Conservation (phyloP, 345 rosid species). For the Pugionium dolabratum region DNA sequence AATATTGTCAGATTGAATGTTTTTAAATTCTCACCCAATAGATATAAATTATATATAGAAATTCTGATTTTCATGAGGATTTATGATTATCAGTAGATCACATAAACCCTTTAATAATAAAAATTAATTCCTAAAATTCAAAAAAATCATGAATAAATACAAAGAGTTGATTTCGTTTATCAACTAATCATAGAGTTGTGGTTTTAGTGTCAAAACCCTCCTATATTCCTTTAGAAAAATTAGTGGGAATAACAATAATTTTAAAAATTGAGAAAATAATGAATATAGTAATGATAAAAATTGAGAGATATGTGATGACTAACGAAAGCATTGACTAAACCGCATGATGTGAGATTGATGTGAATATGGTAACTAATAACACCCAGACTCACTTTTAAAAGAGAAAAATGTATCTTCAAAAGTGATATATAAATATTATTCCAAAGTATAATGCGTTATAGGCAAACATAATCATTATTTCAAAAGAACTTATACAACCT, state of each 20-base stretch:
- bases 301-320: constrained; percentile 15
- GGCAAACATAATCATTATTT: constrained; percentile 35
- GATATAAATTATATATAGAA: constrained; percentile 11
- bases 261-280: background rate
- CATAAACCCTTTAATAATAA: too few species aligned
- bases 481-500: constrained; percentile 9
- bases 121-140: too few species aligned
- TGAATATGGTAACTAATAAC: constrained; percentile 35
- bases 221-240: background rate
- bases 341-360: constrained; percentile 36
- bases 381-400: constrained; percentile 28
- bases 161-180: background rate
- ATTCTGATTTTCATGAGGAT: background rate
- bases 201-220: constrained; percentile 6
- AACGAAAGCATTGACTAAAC: constrained; percentile 26
- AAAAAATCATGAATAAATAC: too few species aligned
- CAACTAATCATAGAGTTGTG: background rate
- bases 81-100: too few species aligned
- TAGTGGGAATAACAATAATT: background rate
- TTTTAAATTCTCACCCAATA: constrained; percentile 34
- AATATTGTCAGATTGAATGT: constrained; percentile 41
- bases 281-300: constrained; percentile 6
- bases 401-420: background rate
- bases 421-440: background rate
- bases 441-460: constrained; percentile 2